These are phyloP conservation scores for Conoideocrella luteorostrata DNA, from an alignment of 2,329 filamentous ascomycete genomes.

Conservation along the genomic window DNA sequence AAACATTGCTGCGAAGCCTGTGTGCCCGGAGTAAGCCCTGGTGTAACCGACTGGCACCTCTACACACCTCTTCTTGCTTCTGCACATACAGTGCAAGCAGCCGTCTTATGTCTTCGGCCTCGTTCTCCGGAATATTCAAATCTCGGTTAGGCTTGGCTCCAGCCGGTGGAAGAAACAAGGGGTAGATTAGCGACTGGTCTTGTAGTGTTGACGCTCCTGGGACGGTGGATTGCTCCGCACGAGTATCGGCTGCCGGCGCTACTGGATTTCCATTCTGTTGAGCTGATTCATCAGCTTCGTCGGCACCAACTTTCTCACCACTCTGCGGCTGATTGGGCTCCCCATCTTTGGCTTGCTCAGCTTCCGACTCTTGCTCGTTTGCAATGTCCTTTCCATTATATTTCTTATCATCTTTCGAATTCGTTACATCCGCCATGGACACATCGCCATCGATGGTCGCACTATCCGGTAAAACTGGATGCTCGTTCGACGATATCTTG, in stretches of 20 bases:
- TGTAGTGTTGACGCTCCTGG: constrained; percentile 10
- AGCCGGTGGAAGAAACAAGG: constrained; percentile 63
- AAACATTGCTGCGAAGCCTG: constrained; percentile 62
- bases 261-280: constrained; percentile 12
- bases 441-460: constrained; percentile 14
- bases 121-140: constrained; percentile 61
- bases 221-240: neutral
- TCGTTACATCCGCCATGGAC: constrained; percentile 14
- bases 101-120: constrained; percentile 73
- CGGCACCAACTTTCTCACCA: neutral
- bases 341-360: neutral
- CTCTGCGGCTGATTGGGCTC: neutral
- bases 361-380: constrained; percentile 2
- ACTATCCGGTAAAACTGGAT: neutral
- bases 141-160: constrained; percentile 61
- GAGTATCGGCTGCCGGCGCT: constrained; percentile 23
- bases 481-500: neutral
- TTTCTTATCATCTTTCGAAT: constrained; percentile 3
- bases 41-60: constrained; percentile 61
- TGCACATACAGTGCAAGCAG: constrained; percentile 72
- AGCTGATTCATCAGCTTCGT: constrained; percentile 11
- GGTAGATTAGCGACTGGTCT: constrained; percentile 58
- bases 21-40: constrained; percentile 67
- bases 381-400: neutral
- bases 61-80: constrained; percentile 78